Percentiles rank a stretch among this genome's conserved stretches.
Conservation (phyloP, 768 basidiomycete species). For the Polyporus arcularius region DNA sequence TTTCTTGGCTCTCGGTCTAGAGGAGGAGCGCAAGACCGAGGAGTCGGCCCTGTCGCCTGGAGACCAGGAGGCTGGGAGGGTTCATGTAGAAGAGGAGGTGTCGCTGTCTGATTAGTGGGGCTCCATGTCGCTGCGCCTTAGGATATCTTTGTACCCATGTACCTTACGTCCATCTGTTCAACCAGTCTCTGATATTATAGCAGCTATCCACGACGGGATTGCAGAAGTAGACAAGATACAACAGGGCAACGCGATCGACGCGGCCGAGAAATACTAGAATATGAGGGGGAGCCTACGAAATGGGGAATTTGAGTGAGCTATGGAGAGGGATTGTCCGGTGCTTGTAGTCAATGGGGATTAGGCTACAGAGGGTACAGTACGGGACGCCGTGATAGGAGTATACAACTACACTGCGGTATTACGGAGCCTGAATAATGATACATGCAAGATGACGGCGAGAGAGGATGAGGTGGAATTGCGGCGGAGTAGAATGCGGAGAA, state of each 20-base stretch:
- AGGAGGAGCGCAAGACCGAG: constrained; percentile 39
- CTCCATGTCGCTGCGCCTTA: neutral
- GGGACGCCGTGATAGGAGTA: neutral
- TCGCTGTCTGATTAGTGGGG: neutral
- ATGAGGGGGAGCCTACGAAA: neutral
- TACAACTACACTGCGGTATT: neutral
- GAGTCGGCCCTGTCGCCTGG: constrained; percentile 23
- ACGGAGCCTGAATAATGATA: neutral
- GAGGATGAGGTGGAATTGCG: neutral
- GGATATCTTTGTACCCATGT: neutral
- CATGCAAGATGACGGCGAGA: neutral
- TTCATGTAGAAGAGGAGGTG: constrained; percentile 13
- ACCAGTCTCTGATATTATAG: too few species aligned
- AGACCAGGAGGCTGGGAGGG: constrained; percentile 19
- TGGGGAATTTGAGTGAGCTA: neutral
- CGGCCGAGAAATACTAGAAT: neutral
- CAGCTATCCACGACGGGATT: too few species aligned
- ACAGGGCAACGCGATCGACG: neutral
- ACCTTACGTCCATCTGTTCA: too few species aligned
- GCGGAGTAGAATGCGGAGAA: neutral
- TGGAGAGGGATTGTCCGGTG: neutral
- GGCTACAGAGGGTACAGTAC: neutral
- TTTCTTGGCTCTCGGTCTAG: constrained; percentile 74
- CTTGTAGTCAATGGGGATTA: neutral
- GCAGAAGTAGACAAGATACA: too few species aligned